Base-by-base conservation (phyloP, 495 filamentous ascomycete genomes). In the Penicillium odoratum region DNA sequence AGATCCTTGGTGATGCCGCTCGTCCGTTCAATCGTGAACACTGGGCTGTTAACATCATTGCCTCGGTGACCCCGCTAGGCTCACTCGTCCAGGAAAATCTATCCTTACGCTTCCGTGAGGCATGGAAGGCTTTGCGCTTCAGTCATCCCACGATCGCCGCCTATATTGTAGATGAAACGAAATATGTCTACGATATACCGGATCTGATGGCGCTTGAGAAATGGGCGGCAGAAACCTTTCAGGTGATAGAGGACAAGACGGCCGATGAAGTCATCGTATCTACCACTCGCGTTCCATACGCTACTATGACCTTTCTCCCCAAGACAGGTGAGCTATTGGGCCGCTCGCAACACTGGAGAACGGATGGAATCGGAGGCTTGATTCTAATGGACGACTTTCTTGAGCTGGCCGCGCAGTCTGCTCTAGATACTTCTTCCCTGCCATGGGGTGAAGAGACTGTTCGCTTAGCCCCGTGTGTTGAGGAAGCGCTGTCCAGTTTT, bases 1-100 rank as follows among this genome's bases (percentile, higher is more conserved):
- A 51, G 49, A 51, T 51, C 15, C 16, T 51, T 36, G 49, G 49
- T 28, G 49, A 51, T 38, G 33, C 49, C 31, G 49, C 49, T 51
- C 49, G 49, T 15, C 49, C 49, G 11, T 38, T 51, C 49, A 51
- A 40, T 51, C 49, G 49, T 51, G 49, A 51, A 10, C 49, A 51
- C 49, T 51, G 49, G 49, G 10, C 49, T 25, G 28, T 51, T 18
- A 51, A 51, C 21, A 51, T 51, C 49, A 40, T 40, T 51, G 49
- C 29, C 30, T 40, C 49, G 16, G 30, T 51, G 49, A 51, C 49
- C n/a, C 49, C 49, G 31, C 31, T 51, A 28, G 49, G 49, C 49
- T 51, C 49, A 40, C 49, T 51, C 49, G 49, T 7, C 33, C 40
- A 36, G n/a, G 49, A 38, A 13, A n/a, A 51, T 40, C 49, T 38